phyloP scores from a whole-genome alignment of 768 basidiomycete species.

The Pleurotus tuber-regium region DNA sequence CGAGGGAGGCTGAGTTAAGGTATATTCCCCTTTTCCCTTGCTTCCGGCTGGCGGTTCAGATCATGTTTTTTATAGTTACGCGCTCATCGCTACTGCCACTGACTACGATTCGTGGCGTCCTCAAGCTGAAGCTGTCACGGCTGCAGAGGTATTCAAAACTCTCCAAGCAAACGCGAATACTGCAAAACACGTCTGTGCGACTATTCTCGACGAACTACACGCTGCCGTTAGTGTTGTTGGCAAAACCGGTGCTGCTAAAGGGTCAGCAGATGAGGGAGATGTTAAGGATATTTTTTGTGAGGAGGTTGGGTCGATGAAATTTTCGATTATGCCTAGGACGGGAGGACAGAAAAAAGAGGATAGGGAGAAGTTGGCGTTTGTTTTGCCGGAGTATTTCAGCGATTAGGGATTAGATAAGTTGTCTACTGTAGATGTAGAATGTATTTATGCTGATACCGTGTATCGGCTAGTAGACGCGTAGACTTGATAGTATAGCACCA shows the following conservation, averaged over 20 bases:
- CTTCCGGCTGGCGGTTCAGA: not conserved
- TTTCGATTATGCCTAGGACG: constrained; percentile 76
- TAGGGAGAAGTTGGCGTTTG: constrained; percentile 64
- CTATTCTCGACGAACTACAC: constrained; percentile 70
- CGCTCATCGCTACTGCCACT: constrained; percentile 85
- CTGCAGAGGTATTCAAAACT: constrained; percentile 88
- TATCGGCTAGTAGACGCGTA: no score
- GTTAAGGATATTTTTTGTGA: constrained; percentile 58
- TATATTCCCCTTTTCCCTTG: constrained; percentile 29
- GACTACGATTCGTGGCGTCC: constrained; percentile 97
- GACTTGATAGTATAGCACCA: no score
- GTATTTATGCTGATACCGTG: no score
- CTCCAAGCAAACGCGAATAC: constrained; percentile 85
- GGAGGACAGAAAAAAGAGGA: constrained; percentile 56
- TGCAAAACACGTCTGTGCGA: constrained; percentile 70
- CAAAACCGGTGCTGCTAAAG: constrained; percentile 31
- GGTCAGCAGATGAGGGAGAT: no score
- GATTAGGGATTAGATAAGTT: no score
- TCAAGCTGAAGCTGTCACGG: constrained; percentile 78
- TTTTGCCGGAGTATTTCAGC: constrained; percentile 30
- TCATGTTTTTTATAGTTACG: constrained; percentile 62
- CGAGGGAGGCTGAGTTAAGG: constrained; percentile 93
- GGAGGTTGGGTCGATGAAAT: constrained; percentile 81
- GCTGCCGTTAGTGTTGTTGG: no score
- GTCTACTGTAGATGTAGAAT: no score